phyloP scores from a whole-genome alignment of 768 basidiomycete species.

The Tulasnella sp. region DNA sequence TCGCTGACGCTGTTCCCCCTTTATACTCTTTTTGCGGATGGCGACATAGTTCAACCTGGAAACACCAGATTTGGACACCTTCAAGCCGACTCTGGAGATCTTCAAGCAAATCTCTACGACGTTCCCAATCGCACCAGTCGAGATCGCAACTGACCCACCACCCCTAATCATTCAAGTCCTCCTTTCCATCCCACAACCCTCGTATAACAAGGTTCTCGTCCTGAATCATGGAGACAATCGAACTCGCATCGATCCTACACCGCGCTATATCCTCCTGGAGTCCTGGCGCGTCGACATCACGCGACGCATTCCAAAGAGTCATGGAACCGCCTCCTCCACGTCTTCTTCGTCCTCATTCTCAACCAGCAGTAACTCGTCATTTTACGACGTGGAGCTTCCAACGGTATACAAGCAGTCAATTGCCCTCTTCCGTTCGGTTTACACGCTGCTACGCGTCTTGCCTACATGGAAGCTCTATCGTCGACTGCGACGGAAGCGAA shows the following conservation, averaged over 20 bases:
- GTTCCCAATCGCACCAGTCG: too few species aligned
- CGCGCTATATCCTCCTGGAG: constrained; percentile 72
- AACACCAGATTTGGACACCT: too few species aligned
- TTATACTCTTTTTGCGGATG: too few species aligned
- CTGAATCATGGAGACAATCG: constrained; percentile 42
- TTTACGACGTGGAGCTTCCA: constrained; percentile 61
- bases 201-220: constrained; percentile 65
- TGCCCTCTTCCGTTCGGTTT: constrained; percentile 76
- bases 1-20: constrained; percentile 18
- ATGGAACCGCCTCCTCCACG: constrained; percentile 39
- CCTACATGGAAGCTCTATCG: constrained; percentile 77
- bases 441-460: constrained; percentile 69
- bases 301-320: constrained; percentile 35
- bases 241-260: constrained; percentile 68
- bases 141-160: background rate
- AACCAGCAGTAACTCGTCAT: constrained; percentile 35
- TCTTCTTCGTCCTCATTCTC: constrained; percentile 39
- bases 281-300: constrained; percentile 62
- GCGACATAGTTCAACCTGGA: too few species aligned
- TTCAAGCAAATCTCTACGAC: too few species aligned
- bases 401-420: constrained; percentile 87
- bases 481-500: constrained; percentile 56
- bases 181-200: constrained; percentile 57
- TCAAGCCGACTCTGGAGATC: too few species aligned
- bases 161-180: constrained; percentile 49